phyloP scores from a whole-genome alignment of 805 yeast genomes.

The Zygosaccharomyces rouxii region DNA sequence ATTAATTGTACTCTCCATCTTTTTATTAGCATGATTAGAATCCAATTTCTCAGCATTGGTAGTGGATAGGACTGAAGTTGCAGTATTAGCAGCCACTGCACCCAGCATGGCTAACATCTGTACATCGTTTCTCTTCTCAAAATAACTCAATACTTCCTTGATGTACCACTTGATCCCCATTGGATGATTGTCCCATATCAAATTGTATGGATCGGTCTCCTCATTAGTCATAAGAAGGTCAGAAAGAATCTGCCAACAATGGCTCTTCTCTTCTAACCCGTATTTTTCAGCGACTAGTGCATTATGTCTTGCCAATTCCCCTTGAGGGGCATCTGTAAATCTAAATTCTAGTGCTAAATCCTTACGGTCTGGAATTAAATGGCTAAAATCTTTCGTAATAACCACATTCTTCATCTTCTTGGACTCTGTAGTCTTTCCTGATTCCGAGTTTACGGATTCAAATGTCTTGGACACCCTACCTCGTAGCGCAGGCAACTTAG shows the following conservation, averaged over 20 bases:
- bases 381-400: conserved; percentile 57
- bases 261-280: conserved; percentile 59
- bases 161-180: conserved; percentile 68
- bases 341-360: conserved; percentile 66
- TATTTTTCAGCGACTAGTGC: conserved; percentile 61
- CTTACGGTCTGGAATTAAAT: conserved; percentile 69
- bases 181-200: conserved; percentile 79
- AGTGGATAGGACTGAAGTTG: conserved; percentile 2
- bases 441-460: conserved; percentile 25
- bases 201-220: conserved; percentile 31
- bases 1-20: conserved; percentile 21
- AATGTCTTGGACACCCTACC: conserved; percentile 26
- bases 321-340: conserved; percentile 57
- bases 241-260: conserved; percentile 66
- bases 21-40: conserved; percentile 1
- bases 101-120: conserved; percentile 91
- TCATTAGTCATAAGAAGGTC: conserved; percentile 33
- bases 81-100: conserved; percentile 50
- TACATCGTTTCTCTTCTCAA: conserved; percentile 58
- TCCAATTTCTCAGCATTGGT: not conserved
- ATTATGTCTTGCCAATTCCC: conserved; percentile 62
- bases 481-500: conserved; percentile 48
- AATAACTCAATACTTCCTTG: conserved; percentile 55
- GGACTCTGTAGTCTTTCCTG: conserved; percentile 24
- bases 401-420: conserved; percentile 50